Evolutionary conservation across 2,329 filamentous ascomycete species (phyloP).

Genomic region (Colletotrichum lupini): DNA sequence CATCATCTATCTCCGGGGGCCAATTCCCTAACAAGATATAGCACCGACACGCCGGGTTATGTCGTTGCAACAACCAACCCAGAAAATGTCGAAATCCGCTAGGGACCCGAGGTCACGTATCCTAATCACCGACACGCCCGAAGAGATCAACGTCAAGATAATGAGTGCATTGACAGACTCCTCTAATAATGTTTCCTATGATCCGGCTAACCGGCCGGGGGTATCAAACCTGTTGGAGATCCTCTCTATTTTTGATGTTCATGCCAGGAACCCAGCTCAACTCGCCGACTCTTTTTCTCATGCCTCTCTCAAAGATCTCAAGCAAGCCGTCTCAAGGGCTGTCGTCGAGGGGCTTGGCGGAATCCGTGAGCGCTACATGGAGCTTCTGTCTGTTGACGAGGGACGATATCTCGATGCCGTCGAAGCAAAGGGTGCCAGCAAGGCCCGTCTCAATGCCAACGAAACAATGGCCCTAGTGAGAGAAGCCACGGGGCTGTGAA

Average conservation of each 20-base stretch:
- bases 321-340: constrained; percentile 67
- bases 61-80: constrained; percentile 81
- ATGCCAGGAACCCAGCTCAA: constrained; percentile 50
- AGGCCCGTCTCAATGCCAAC: constrained; percentile 71
- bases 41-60: constrained; percentile 88
- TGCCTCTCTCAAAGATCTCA: constrained; percentile 51
- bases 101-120: constrained; percentile 79
- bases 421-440: constrained; percentile 66
- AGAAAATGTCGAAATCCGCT: constrained; percentile 97
- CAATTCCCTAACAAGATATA: constrained; percentile 44
- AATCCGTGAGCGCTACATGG: constrained; percentile 67
- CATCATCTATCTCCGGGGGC: neutral
- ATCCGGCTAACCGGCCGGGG: constrained; percentile 76
- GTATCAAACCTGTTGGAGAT: constrained; percentile 90
- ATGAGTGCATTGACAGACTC: constrained; percentile 82
- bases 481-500: constrained; percentile 60
- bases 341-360: constrained; percentile 64
- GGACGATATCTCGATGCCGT: constrained; percentile 67
- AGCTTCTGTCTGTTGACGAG: constrained; percentile 59
- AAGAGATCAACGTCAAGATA: constrained; percentile 76
- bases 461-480: constrained; percentile 66
- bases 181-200: constrained; percentile 73
- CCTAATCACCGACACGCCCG: constrained; percentile 77
- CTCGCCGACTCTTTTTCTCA: constrained; percentile 53
- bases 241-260: constrained; percentile 73